Evolutionary conservation across 2,329 filamentous ascomycete genomes (phyloP).

Genomic region (Fusarium sp.): DNA sequence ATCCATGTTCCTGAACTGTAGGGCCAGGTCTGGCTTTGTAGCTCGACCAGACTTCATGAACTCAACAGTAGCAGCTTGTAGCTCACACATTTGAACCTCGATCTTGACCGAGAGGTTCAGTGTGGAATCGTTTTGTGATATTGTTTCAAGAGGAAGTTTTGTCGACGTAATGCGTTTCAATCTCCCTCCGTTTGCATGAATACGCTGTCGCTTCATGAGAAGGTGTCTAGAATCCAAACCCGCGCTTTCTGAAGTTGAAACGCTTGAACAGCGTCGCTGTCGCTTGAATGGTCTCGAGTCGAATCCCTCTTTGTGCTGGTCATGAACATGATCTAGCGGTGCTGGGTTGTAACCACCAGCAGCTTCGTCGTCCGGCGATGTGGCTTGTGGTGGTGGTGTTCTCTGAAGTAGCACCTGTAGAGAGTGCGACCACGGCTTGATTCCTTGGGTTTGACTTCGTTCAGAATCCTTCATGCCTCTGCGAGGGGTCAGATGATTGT

Average conservation of each 20-base stretch:
- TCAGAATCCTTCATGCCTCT: not conserved
- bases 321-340: not conserved
- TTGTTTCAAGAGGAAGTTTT: constrained; percentile 43
- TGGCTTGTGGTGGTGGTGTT: constrained; percentile 25
- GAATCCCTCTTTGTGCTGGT: not conserved
- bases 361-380: not conserved
- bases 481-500: not conserved
- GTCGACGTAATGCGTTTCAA: constrained; percentile 36
- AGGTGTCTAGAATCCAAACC: constrained; percentile 32
- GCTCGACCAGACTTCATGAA: constrained; percentile 15
- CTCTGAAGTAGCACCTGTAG: constrained; percentile 34
- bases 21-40: constrained; percentile 1
- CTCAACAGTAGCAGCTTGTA: constrained; percentile 20
- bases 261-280: constrained; percentile 12
- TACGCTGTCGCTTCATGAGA: constrained; percentile 34
- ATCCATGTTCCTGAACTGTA: constrained; percentile 39
- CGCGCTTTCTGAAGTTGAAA: not conserved
- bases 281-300: constrained; percentile 10
- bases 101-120: constrained; percentile 21
- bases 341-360: not conserved
- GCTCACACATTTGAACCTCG: not conserved
- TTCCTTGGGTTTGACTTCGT: not conserved
- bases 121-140: constrained; percentile 31
- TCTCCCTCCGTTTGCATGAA: constrained; percentile 25
- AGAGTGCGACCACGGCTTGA: constrained; percentile 25